A percentile compares a stretch with the other conserved stretches of the same genome.
Evolutionary conservation across 73 alveolate genomes (phyloP).

Genomic region (Paramecium pentaurelia): DNA sequence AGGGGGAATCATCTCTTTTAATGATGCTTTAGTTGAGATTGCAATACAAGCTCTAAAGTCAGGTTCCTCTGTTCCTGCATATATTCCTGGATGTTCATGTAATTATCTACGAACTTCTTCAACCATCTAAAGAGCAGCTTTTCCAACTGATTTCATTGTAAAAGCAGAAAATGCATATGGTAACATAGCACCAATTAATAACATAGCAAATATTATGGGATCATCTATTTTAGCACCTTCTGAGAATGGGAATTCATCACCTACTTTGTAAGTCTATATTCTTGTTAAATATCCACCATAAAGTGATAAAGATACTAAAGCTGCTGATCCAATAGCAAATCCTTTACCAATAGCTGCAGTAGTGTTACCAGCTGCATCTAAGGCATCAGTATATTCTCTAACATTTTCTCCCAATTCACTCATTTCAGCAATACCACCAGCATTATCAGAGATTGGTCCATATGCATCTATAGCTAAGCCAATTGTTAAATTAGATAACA

Average conservation of each 20-base stretch:
- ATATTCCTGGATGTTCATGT: conserved; percentile 65
- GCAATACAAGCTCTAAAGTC: conserved; percentile 84
- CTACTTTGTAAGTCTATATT: background rate
- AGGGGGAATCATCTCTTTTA: conserved; percentile 83
- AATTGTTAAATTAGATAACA: conserved; percentile 89
- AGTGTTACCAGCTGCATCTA: conserved; percentile 98
- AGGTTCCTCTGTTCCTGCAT: conserved; percentile 72
- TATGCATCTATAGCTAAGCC: conserved; percentile 94
- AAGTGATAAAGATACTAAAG: conserved; percentile 93
- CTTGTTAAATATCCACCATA: conserved; percentile 83
- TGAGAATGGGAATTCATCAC: background rate
- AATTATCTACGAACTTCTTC: conserved; percentile 86
- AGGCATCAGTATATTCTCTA: conserved; percentile 91
- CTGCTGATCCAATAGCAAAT: conserved; percentile 98
- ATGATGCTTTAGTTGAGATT: conserved; percentile 84
- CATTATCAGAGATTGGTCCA: conserved; percentile 97
- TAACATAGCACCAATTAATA: conserved; percentile 90
- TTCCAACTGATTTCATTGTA: conserved; percentile 96
- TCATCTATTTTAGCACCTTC: conserved; percentile 23
- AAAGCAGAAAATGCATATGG: conserved; percentile 93
- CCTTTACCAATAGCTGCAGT: conserved; percentile 97
- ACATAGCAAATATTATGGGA: conserved; percentile 74
- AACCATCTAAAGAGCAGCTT: conserved; percentile 94
- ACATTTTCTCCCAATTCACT: conserved; percentile 81
- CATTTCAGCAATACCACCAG: conserved; percentile 99